A percentile compares a stretch with the other conserved stretches of the same genome.
These are phyloP conservation scores for Hypoxylon sp. DNA, from an alignment of 2,329 filamentous ascomycete species.

Conservation along the genomic window DNA sequence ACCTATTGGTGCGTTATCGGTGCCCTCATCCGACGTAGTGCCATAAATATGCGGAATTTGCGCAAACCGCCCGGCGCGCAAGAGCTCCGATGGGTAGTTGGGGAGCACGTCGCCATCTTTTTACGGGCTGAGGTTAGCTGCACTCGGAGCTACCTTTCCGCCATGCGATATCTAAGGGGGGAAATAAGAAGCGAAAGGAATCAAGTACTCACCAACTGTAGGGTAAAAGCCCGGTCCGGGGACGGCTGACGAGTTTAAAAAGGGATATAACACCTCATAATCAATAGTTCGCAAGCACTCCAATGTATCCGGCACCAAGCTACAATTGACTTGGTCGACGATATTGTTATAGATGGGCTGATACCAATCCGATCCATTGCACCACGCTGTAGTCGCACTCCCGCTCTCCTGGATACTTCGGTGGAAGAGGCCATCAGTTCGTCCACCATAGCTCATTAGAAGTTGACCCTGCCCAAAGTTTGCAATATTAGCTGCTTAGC, in stretches of 20 bases:
- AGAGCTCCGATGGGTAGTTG: constrained; percentile 66
- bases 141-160: neutral
- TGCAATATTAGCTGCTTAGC: constrained; percentile 3
- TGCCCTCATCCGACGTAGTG: constrained; percentile 76
- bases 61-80: constrained; percentile 72
- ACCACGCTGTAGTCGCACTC: constrained; percentile 54
- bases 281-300: constrained; percentile 66
- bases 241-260: constrained; percentile 57
- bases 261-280: constrained; percentile 62
- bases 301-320: constrained; percentile 60
- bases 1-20: constrained; percentile 50
- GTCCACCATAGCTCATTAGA: constrained; percentile 50
- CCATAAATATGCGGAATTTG: constrained; percentile 75
- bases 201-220: constrained; percentile 49
- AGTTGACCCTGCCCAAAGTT: constrained; percentile 48
- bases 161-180: neutral
- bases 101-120: constrained; percentile 70
- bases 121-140: constrained; percentile 50
- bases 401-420: constrained; percentile 53
- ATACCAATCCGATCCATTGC: constrained; percentile 59
- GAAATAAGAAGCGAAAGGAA: neutral
- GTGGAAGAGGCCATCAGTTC: constrained; percentile 50
- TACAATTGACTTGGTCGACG: constrained; percentile 64
- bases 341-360: constrained; percentile 65
- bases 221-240: constrained; percentile 51